A percentile compares a stretch with the other conserved stretches of the same genome.
Conservation (phyloP, 768 basidiomycete genomes). For the Trametes gibbosa region DNA sequence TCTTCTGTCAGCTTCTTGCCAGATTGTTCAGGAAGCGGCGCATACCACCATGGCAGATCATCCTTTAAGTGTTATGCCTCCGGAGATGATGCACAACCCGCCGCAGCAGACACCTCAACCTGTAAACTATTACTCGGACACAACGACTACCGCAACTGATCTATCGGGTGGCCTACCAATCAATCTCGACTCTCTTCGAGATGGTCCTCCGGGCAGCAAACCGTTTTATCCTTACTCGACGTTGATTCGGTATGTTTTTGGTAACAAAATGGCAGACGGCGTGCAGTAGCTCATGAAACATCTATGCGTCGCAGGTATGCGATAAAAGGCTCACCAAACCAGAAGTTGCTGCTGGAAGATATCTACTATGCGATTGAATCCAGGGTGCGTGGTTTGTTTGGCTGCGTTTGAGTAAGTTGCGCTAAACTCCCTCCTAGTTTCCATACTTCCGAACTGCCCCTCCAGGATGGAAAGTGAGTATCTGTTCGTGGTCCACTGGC, state of each 20-base stretch:
- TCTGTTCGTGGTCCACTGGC: neutral
- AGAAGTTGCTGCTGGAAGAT: constrained; percentile 82
- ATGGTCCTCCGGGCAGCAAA: constrained; percentile 86
- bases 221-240: constrained; percentile 92
- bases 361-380: constrained; percentile 92
- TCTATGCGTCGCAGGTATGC: constrained; percentile 59
- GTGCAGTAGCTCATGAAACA: constrained; percentile 6
- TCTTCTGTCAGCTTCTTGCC: neutral
- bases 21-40: neutral
- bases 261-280: neutral
- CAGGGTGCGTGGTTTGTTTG: constrained; percentile 50
- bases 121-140: constrained; percentile 66
- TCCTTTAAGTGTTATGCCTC: constrained; percentile 55
- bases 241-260: constrained; percentile 69
- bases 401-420: neutral
- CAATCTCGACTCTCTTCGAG: constrained; percentile 81
- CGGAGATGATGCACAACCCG: constrained; percentile 54
- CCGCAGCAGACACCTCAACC: constrained; percentile 28
- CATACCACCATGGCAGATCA: constrained; percentile 37
- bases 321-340: constrained; percentile 88
- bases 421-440: constrained; percentile 50
- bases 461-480: constrained; percentile 86
- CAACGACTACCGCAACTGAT: constrained; percentile 51
- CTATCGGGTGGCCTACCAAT: constrained; percentile 82
- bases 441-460: constrained; percentile 87